A percentile compares a stretch with the other conserved stretches of the same genome.
phyloP scores from a whole-genome alignment of 2,329 filamentous ascomycete genomes.

The Mycocentrospora acerina region DNA sequence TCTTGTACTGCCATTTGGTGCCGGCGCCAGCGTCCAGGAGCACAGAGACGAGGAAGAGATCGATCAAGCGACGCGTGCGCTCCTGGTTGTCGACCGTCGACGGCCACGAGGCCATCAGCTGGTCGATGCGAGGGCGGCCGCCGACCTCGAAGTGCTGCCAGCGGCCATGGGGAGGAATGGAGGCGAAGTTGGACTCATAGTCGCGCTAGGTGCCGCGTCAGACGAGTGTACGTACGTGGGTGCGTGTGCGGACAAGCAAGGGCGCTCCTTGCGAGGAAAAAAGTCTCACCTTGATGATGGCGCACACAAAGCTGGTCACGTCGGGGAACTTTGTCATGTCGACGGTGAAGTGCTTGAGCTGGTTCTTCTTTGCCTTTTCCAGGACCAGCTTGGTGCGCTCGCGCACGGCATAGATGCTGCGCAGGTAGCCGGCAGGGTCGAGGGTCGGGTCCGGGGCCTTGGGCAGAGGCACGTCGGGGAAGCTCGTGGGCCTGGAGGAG shows the following conservation, averaged over 20 bases:
- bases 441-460: constrained; percentile 82
- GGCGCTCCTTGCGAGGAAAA: too few relatives aligned
- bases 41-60: constrained; percentile 78
- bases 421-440: constrained; percentile 86
- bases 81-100: constrained; percentile 70
- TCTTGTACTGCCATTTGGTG: constrained; percentile 89
- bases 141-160: constrained; percentile 66
- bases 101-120: constrained; percentile 70
- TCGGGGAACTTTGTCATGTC: constrained; percentile 82
- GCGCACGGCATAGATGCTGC: constrained; percentile 84
- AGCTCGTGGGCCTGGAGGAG: constrained; percentile 45
- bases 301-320: constrained; percentile 83
- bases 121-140: constrained; percentile 70
- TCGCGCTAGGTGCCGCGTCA: constrained; percentile 57
- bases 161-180: constrained; percentile 82
- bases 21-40: constrained; percentile 87
- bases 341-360: constrained; percentile 83
- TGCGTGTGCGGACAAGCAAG: neutral
- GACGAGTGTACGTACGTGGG: neutral
- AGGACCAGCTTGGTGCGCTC: constrained; percentile 74
- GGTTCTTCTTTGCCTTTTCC: constrained; percentile 74
- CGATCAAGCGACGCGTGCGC: constrained; percentile 72
- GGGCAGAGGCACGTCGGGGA: constrained; percentile 78
- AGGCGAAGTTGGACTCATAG: constrained; percentile 66
- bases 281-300: constrained; percentile 81